Evolutionary conservation across 768 basidiomycete genomes (phyloP).

Genomic region (Coprinellus micaceus): DNA sequence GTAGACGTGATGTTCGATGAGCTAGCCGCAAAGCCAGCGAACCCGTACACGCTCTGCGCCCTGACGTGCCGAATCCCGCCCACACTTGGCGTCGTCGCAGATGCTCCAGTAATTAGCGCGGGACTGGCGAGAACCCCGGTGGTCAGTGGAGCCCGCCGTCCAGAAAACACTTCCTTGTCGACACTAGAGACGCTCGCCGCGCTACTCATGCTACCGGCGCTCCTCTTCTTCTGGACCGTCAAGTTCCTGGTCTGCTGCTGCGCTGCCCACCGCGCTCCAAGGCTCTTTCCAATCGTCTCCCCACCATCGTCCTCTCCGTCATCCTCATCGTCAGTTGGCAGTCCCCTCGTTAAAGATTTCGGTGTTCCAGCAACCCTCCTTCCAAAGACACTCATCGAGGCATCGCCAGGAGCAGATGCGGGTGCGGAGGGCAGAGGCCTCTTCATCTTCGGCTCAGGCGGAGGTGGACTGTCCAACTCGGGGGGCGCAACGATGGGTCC

Average conservation of each 20-base stretch:
- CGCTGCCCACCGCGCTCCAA: too few species aligned
- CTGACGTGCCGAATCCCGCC: slow-evolving; percentile 37
- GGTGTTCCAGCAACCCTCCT: slow-evolving; percentile 7
- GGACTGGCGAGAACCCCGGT: too few species aligned
- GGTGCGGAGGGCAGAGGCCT: too few species aligned
- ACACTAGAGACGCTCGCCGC: neutral
- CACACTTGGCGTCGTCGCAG: neutral
- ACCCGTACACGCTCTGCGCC: slow-evolving; percentile 59
- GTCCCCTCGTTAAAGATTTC: slow-evolving; percentile 11
- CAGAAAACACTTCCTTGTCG: neutral
- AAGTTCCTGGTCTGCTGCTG: slow-evolving; percentile 24
- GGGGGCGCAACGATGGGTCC: slow-evolving; percentile 57
- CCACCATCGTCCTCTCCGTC: slow-evolving; percentile 36
- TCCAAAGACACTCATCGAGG: neutral
- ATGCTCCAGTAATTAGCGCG: too few species aligned
- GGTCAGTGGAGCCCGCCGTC: neutral
- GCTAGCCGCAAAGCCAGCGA: slow-evolving; percentile 29
- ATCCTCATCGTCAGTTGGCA: slow-evolving; percentile 19
- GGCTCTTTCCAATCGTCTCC: slow-evolving; percentile 62
- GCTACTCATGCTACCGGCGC: slow-evolving; percentile 15
- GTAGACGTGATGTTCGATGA: slow-evolving; percentile 16
- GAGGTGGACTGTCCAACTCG: slow-evolving; percentile 8
- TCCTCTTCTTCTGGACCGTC: slow-evolving; percentile 7
- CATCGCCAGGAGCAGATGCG: too few species aligned
- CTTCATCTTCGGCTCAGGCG: neutral